Evolutionary conservation across 768 basidiomycete genomes (phyloP), one percentile per base, ranked within the genome.

Genomic region (Leccinellum rugosiceps): DNA sequence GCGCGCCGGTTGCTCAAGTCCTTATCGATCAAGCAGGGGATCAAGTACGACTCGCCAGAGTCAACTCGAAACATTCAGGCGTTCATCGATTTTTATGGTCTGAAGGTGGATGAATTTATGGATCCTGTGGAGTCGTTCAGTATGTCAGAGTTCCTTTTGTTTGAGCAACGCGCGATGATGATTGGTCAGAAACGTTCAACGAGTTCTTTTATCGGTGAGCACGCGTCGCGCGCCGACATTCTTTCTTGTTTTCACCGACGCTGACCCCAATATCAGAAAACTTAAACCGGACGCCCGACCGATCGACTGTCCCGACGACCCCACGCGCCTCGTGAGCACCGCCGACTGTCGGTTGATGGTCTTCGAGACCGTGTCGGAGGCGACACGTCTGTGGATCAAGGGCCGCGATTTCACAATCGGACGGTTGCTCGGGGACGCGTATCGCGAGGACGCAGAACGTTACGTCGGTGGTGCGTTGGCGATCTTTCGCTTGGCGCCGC

Each of bases 301-400:
- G 0, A 74, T 89, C 30, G 86, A 90, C 35, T 71, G 74, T 9
- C 88, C 86, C 0, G 81, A 88, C 1, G 84, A 99, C 68, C 87
- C 92, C 0, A 81, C 77, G 49, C 84, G 87, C 8, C 78, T 96
- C 13, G 91, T 98, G 56, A 89, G 87, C 56, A 86, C 84, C n/a
- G 97, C 95, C 2, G 96, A 99, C 76, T 98, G 92, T 68, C 88
- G 96, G n/a, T 80, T 97, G 58, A 94, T 98, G 88, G 84, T 88
- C 1, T 99, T 98, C 72, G 87, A 91, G 71, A 88, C 85, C 1
- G 87, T 97, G 8, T 76, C 74, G 49, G 90, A 92, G 55, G 96
- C 96, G 1, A 97, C 94, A 2, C 78, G 80, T 23, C 75, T 99
- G 0, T 99, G 96, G 96, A 96, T 98, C 75, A 98, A 98, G 68